These are phyloP conservation scores for Posidonia australis DNA, from an alignment of 106 monocot genomes.

Conservation along the genomic window DNA sequence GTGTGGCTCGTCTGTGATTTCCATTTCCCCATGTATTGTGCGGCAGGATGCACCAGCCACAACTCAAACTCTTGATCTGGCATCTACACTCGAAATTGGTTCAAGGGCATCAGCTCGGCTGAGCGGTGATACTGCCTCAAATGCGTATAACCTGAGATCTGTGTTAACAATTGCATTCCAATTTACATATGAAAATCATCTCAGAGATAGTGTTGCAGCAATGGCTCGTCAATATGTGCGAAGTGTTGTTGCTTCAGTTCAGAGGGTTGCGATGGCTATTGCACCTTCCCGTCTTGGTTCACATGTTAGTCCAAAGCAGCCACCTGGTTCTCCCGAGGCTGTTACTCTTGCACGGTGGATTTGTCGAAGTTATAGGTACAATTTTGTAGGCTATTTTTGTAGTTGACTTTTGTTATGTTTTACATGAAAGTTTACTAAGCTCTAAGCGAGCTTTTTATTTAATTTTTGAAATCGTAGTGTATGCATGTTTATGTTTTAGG, in stretches of 20 bases:
- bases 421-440: no score
- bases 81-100: slow-evolving; percentile 74
- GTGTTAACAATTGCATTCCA: slow-evolving; percentile 97
- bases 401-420: neutral
- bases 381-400: neutral
- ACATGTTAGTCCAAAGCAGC: slow-evolving; percentile 37
- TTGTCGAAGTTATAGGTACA: slow-evolving; percentile 38
- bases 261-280: slow-evolving; percentile 94
- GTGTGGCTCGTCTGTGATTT: no score
- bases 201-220: slow-evolving; percentile 66
- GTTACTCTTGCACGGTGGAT: slow-evolving; percentile 71
- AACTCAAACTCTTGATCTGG: slow-evolving; percentile 69
- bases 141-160: slow-evolving; percentile 40
- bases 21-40: neutral
- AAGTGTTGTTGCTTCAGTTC: slow-evolving; percentile 71
- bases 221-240: slow-evolving; percentile 87
- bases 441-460: no score
- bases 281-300: slow-evolving; percentile 48
- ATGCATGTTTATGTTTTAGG: no score
- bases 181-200: slow-evolving; percentile 71
- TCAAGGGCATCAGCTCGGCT: slow-evolving; percentile 22
- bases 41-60: slow-evolving; percentile 43
- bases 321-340: slow-evolving; percentile 62
- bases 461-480: no score
- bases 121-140: slow-evolving; percentile 15